Conservation (phyloP, 2,329 filamentous ascomycete species). For the Calonectria ilicicola region DNA sequence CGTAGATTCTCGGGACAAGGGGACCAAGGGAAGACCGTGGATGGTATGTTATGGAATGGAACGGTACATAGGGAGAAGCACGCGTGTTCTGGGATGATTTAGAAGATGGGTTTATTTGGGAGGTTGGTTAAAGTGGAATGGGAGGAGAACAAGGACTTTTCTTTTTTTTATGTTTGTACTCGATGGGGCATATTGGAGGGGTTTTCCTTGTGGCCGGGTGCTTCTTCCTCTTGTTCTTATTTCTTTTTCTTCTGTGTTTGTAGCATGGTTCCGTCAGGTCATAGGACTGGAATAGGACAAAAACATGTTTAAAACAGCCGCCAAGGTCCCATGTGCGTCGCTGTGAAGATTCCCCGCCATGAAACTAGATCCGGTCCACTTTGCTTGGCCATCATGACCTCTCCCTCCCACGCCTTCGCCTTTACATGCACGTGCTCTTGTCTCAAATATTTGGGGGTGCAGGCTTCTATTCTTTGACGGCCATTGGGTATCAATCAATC, state of each 20-base stretch:
- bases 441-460: not conserved
- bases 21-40: conserved; percentile 32
- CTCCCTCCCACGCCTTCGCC: not conserved
- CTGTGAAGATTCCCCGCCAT: not conserved
- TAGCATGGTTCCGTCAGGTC: conserved; percentile 44
- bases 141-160: conserved; percentile 15
- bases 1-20: conserved; percentile 31
- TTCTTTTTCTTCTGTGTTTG: conserved; percentile 41
- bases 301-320: conserved; percentile 36
- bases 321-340: not conserved
- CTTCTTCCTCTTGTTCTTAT: conserved; percentile 32
- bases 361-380: not conserved
- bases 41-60: conserved; percentile 33
- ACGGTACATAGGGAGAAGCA: conserved; percentile 39
- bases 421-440: not conserved
- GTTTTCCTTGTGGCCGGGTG: conserved; percentile 33
- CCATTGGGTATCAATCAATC: conserved; percentile 35
- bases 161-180: conserved; percentile 30
- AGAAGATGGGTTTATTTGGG: conserved; percentile 36
- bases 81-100: conserved; percentile 40
- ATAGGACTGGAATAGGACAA: conserved; percentile 39
- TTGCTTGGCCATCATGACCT: not conserved
- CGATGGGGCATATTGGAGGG: conserved; percentile 31
- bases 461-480: not conserved
- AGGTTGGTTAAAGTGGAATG: conserved; percentile 13